Evolutionary conservation across 2,329 filamentous ascomycete genomes (phyloP).

Genomic region (Didymella arachidicola): DNA sequence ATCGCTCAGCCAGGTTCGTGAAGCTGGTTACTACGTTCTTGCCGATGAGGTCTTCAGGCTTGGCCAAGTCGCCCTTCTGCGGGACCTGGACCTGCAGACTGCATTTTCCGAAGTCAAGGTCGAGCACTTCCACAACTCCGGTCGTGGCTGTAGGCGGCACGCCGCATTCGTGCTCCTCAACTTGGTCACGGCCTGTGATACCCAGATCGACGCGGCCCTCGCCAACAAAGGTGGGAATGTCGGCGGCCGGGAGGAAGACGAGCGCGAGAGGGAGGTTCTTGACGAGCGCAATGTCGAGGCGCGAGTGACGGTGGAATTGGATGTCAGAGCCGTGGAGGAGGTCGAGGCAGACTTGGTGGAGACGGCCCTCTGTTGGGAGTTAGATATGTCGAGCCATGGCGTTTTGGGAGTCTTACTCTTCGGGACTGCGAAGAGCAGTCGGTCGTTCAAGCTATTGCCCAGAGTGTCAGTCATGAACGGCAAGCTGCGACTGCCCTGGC

Average conservation of each 20-base stretch:
- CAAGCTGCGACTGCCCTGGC: constrained; percentile 45
- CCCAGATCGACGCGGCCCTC: constrained; percentile 93
- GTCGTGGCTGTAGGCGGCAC: constrained; percentile 55
- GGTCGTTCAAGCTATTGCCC: constrained; percentile 80
- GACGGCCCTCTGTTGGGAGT: constrained; percentile 76
- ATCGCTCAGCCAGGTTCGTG: constrained; percentile 80
- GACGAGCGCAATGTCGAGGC: constrained; percentile 95
- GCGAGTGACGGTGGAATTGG: constrained; percentile 92
- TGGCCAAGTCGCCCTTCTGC: constrained; percentile 75
- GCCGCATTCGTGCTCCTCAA: constrained; percentile 83
- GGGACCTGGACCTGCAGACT: constrained; percentile 97
- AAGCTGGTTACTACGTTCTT: constrained; percentile 97
- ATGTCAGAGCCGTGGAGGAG: constrained; percentile 94
- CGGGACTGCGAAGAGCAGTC: constrained; percentile 94
- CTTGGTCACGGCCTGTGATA: constrained; percentile 93
- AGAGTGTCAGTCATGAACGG: constrained; percentile 52
- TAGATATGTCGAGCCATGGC: constrained; percentile 10
- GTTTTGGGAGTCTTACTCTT: constrained; percentile 74
- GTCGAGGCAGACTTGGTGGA: constrained; percentile 87
- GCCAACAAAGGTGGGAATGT: constrained; percentile 97
- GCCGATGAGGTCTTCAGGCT: constrained; percentile 81
- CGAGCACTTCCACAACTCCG: constrained; percentile 83
- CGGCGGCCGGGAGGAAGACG: constrained; percentile 94
- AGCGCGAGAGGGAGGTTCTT: constrained; percentile 96
- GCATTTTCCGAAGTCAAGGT: constrained; percentile 89